Evolutionary conservation across 805 yeast species (phyloP), one percentile per base, ranked within the genome.

Genomic region (Myxozyma udenii): DNA sequence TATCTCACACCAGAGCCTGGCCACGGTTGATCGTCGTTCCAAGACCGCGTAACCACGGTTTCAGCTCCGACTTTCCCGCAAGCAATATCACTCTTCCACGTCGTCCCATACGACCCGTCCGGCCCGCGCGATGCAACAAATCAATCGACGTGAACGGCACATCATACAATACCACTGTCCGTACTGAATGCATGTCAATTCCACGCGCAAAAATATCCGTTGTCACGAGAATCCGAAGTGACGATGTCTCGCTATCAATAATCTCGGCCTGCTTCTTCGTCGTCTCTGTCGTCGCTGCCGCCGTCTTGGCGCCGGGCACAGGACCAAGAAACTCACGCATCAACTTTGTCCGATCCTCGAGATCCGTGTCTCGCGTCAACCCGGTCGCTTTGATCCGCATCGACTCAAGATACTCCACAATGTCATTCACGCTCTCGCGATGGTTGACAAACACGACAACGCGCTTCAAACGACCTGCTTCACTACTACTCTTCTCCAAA

Each of bases 171-270:
- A 91, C 75, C 11, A 91, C 87, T 61, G 89, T 89, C 60, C 89
- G 77, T 26, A 93, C 80, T 16, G 85, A 85, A 49, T 78, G 77
- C 69, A 93, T 89, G 64, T 91, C 91, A 50, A 93, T 70, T 2
- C 98, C 98, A 63, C 98, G 75, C 0, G 97, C 90, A 51, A 87
- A 74, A 40, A 93, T 73, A 68, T 91, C 98, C 0, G 98, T 89
- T 21, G 95, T 85, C 0, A 91, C 81, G 28, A 93, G 73, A 0
- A 91, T 84, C 61, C 84, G 84, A 53, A 87, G 65, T 7, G 40
- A 7, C 14, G 12, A 12, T 7, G 14, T 16, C 9, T 36, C 40
- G 12, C 16, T 38, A 37, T 2, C 42, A 41, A 28, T 48, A 43
- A 14, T 35, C 44, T 5, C 37, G 33, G 14, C 33, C 14, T 28